Evolutionary conservation across 805 yeast species (phyloP).

Genomic region (Saturnispora galanensis): DNA sequence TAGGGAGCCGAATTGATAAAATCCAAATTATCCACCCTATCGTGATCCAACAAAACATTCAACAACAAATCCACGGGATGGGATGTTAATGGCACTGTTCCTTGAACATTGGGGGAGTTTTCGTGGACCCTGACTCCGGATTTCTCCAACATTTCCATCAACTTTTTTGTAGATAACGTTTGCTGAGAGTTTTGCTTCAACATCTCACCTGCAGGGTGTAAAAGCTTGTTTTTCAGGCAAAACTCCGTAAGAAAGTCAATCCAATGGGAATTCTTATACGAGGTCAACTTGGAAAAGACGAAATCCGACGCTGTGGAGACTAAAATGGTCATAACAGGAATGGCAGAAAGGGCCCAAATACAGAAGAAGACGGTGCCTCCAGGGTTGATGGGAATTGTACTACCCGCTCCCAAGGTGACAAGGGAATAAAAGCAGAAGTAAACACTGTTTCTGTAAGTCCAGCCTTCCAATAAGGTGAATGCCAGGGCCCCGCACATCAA

Average conservation of each 20-base stretch:
- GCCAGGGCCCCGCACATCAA: conserved; percentile 69
- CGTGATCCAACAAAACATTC: conserved; percentile 14
- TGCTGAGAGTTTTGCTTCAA: conserved; percentile 1
- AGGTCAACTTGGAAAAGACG: conserved; percentile 27
- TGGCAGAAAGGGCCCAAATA: conserved; percentile 72
- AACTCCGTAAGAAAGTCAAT: conserved; percentile 12
- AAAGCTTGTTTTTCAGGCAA: conserved; percentile 6
- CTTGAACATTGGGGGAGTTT: background rate
- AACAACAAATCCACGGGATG: conserved; percentile 17
- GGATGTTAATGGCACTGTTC: conserved; percentile 13
- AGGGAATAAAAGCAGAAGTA: conserved; percentile 72
- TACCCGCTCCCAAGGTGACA: conserved; percentile 82
- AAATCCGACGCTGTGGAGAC: conserved; percentile 66
- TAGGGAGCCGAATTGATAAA: conserved; percentile 16
- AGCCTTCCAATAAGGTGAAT: conserved; percentile 50
- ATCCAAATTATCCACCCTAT: conserved; percentile 12
- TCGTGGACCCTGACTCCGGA: conserved; percentile 4
- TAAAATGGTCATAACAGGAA: conserved; percentile 79
- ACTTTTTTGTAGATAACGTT: background rate
- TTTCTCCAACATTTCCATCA: conserved; percentile 9
- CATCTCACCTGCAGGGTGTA: conserved; percentile 5
- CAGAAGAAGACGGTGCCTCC: conserved; percentile 70
- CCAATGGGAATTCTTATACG: conserved; percentile 11
- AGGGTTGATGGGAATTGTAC: conserved; percentile 48
- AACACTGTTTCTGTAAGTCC: conserved; percentile 64